These are phyloP conservation scores for Vanilla planifolia DNA, from an alignment of 106 monocot genomes.

Conservation along the genomic window DNA sequence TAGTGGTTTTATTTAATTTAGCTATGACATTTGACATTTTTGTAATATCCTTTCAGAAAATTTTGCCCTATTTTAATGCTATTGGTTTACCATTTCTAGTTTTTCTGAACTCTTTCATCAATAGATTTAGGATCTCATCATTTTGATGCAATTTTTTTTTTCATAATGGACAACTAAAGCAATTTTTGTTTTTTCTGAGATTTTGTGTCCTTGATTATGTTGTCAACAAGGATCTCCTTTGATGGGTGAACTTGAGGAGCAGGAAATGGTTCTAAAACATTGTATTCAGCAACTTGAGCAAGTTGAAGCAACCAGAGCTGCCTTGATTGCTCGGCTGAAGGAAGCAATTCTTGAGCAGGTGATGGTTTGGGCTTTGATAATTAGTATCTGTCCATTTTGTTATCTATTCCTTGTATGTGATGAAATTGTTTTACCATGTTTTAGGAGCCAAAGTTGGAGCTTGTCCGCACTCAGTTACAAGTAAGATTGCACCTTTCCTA, in stretches of 20 bases:
- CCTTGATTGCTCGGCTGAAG: conserved; percentile 56
- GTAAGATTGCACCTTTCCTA: conserved; percentile 33
- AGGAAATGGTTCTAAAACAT: conserved; percentile 62
- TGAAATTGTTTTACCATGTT: conserved; percentile 4
- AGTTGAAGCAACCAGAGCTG: conserved; percentile 50
- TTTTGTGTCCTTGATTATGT: conserved; percentile 29
- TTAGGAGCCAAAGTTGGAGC: conserved; percentile 79
- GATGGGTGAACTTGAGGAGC: conserved; percentile 52
- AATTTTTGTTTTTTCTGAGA: background rate
- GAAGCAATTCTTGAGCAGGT: conserved; percentile 92
- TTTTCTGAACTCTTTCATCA: background rate
- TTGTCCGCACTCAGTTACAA: conserved; percentile 55
- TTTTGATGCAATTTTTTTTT: background rate
- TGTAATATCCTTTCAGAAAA: background rate
- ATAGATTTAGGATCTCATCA: background rate
- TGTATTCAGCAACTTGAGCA: conserved; percentile 74
- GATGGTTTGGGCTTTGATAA: background rate
- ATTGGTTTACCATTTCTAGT: background rate
- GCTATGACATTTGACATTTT: too few species aligned
- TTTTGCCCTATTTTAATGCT: background rate
- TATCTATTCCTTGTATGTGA: background rate
- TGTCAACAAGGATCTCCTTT: conserved; percentile 41
- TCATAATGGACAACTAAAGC: background rate
- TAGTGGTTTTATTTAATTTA: too few species aligned
- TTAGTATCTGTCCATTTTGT: background rate